phyloP scores from a whole-genome alignment of 169 alveolate genomes.

The Eimeria brunetti region DNA sequence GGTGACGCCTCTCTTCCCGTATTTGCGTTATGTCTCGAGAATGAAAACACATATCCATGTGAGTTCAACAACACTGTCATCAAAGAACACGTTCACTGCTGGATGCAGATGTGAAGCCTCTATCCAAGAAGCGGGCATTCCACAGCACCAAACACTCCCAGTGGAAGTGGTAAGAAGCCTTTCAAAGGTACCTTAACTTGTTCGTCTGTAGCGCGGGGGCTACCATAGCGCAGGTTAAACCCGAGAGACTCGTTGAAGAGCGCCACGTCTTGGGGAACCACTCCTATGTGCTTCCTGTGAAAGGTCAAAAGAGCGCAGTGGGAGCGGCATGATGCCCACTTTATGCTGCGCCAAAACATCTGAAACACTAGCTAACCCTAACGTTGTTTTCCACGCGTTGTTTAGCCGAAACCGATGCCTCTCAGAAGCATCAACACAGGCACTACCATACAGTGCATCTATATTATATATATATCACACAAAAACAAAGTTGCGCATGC shows the following conservation, averaged over 20 bases:
- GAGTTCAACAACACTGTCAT: neutral
- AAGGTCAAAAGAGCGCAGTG: neutral
- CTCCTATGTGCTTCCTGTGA: constrained; percentile 86
- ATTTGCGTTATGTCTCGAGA: neutral
- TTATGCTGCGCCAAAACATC: neutral
- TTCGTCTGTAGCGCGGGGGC: constrained; percentile 88
- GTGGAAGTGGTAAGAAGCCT: neutral
- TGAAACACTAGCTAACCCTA: neutral
- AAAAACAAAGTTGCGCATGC: neutral
- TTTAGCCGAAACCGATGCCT: neutral
- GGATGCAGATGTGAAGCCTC: neutral
- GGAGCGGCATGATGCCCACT: neutral
- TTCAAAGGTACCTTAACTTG: constrained; percentile 56
- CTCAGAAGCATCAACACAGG: neutral
- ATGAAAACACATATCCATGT: neutral
- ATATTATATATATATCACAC: neutral
- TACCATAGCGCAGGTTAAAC: constrained; percentile 92
- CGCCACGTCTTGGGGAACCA: constrained; percentile 96
- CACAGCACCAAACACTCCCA: neutral
- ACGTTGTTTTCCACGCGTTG: neutral
- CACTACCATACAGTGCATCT: neutral
- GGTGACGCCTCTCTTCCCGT: neutral
- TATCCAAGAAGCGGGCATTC: neutral
- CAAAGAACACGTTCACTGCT: neutral
- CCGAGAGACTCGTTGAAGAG: constrained; percentile 93